Evolutionary conservation across 2,329 filamentous ascomycete genomes (phyloP), one percentile per base, ranked within the genome.

Genomic region (Curvularia eragrostidis): DNA sequence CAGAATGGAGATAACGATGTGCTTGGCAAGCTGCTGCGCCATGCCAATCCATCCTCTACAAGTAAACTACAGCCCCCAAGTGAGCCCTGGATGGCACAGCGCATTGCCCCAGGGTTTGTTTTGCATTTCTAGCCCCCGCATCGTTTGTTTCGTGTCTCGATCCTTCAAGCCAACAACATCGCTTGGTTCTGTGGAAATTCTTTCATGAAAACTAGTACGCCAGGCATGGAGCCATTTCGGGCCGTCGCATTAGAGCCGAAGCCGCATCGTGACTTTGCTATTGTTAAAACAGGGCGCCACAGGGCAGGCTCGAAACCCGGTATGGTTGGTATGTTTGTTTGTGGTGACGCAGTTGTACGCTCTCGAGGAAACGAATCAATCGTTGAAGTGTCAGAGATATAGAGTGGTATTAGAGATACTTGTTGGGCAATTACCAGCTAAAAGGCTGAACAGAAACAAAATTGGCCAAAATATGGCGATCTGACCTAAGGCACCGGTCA

Each of bases 21-120:
- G 23, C 38, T 18, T 13, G 44, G 42, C 42, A 51, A 36, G 49
- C 43, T 24, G 48, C 38, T 58, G 55, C 44, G 44, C 44, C 36
- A 32, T 54, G 13, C 30, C 24, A 28, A 42, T 12, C 10, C 6
- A 12, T 18, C 43, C 43, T 46, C 18, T 46, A 32, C 19, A 19
- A 10, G n/a, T 30, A 30, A 30, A 13, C 3, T 9, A 10, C 8
- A 42, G 39, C 19, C 24, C 32, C 46, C 19, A 34, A 19, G 32
- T n/a, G 19, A 15, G 32, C n/a, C 24, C 21, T 34, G 24, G 32
- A 46, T 28, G 44, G 36, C 51, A 38, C 46, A 48, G 23, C 32
- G 39, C 23, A 9, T 24, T 34, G 19, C 28, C 12, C 9, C 13
- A 10, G 15, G 7, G 23, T n/a, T 50, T 42, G 51, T 49, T 49